Evolutionary conservation across 1,284 basidiomycete species (phyloP).

Genomic region (Tremellales sp.): DNA sequence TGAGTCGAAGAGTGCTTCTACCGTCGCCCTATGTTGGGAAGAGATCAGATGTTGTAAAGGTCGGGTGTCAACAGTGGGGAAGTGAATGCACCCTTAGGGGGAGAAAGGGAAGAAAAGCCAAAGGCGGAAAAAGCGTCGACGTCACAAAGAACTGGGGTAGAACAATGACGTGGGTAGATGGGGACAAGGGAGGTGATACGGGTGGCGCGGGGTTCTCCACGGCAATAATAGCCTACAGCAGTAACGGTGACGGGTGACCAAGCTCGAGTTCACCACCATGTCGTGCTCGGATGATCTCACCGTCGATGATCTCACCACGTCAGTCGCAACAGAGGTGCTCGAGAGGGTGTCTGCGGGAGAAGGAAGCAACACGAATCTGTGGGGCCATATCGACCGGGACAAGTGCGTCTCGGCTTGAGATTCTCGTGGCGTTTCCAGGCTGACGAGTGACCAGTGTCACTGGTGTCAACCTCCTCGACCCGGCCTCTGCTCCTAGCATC

Average conservation of each 20-base stretch:
- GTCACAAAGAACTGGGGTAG: neutral
- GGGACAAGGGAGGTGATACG: slow-evolving; percentile 3
- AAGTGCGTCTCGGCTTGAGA: slow-evolving; percentile 31
- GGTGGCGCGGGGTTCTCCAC: neutral
- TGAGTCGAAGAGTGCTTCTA: too few species aligned
- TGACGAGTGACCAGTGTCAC: slow-evolving; percentile 33
- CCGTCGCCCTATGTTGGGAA: too few species aligned
- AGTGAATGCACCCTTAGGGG: too few species aligned
- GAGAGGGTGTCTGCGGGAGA: slow-evolving; percentile 46
- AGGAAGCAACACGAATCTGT: slow-evolving; percentile 46
- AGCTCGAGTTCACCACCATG: slow-evolving; percentile 28
- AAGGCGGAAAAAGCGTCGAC: slow-evolving; percentile 12
- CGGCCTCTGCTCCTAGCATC: slow-evolving; percentile 36
- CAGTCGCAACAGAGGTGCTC: slow-evolving; percentile 38
- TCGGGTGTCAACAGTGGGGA: slow-evolving; percentile 31
- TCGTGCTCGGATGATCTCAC: slow-evolving; percentile 49
- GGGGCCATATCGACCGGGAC: slow-evolving; percentile 45
- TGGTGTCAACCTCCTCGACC: slow-evolving; percentile 41
- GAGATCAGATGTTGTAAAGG: too few species aligned
- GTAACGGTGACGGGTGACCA: too few species aligned
- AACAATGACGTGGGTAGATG: slow-evolving; percentile 4
- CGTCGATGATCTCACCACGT: slow-evolving; percentile 38
- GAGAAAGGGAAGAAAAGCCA: slow-evolving; percentile 10
- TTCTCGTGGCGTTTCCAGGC: neutral
- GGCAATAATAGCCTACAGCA: too few species aligned